Evolutionary conservation across 2,329 filamentous ascomycete genomes (phyloP).

Genomic region (Penicillium occitanis): DNA sequence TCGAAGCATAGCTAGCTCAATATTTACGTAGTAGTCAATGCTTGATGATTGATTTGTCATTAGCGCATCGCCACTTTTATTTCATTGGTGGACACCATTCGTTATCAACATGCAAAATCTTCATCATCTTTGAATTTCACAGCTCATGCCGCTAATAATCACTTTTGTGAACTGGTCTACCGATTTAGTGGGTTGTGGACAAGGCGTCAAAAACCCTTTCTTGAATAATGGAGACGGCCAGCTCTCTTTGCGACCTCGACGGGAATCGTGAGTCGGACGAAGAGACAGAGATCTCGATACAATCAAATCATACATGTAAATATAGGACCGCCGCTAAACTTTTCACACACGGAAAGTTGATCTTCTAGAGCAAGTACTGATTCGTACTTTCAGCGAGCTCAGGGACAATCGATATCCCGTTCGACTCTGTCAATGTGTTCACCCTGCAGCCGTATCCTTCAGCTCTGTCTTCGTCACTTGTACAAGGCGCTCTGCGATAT

Average conservation of each 20-base stretch:
- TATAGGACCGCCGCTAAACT: background rate
- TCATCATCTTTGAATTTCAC: background rate
- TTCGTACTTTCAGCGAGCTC: background rate
- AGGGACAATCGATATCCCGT: background rate
- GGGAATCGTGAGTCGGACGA: background rate
- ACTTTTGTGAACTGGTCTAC: background rate
- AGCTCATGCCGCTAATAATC: background rate
- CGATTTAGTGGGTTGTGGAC: background rate
- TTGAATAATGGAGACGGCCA: background rate
- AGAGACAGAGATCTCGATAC: background rate
- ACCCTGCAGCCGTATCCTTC: background rate
- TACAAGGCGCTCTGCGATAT: background rate
- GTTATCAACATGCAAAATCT: background rate
- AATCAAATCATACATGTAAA: background rate
- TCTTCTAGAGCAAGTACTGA: background rate
- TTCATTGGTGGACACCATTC: background rate
- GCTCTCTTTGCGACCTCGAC: background rate
- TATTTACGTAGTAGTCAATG: background rate
- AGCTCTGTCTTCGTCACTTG: background rate
- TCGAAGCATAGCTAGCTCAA: background rate
- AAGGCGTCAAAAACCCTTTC: background rate
- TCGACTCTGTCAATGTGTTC: background rate
- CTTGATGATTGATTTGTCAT: background rate
- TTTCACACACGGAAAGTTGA: background rate
- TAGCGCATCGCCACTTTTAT: background rate